Evolutionary conservation across 1,139 yeast species (phyloP).

Genomic region (Suhomyces yuchorum): DNA sequence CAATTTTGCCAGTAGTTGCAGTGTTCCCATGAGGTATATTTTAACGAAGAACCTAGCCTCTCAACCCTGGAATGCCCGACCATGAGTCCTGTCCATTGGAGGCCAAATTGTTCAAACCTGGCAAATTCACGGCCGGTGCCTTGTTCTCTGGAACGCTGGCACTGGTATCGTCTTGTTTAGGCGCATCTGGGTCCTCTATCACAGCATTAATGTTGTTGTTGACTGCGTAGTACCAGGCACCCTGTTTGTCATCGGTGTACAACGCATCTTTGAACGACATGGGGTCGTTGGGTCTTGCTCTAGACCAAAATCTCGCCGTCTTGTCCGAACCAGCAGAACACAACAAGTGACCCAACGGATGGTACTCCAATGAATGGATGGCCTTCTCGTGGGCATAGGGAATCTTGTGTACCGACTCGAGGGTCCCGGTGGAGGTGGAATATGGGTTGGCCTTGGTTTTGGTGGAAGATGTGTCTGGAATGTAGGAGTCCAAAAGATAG

Average conservation of each 20-base stretch:
- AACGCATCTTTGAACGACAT: conserved; percentile 81
- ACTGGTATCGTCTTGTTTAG: conserved; percentile 2
- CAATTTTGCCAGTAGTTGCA: too few relatives aligned
- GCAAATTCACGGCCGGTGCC: conserved; percentile 20
- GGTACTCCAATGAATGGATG: conserved; percentile 85
- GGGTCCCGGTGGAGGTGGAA: conserved; percentile 12
- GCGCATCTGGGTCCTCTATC: conserved; percentile 34
- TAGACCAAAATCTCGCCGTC: conserved; percentile 92
- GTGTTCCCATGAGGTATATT: too few relatives aligned
- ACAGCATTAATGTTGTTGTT: conserved; percentile 66
- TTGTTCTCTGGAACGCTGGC: conserved; percentile 2
- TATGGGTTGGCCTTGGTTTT: conserved; percentile 9
- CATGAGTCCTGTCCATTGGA: conserved; percentile 7
- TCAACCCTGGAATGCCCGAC: conserved; percentile 24
- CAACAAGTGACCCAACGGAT: conserved; percentile 89
- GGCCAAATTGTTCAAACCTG: conserved; percentile 28
- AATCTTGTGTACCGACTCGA: conserved; percentile 62
- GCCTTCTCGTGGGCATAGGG: conserved; percentile 96
- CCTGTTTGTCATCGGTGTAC: conserved; percentile 69
- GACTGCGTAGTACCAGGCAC: conserved; percentile 73
- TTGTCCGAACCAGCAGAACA: conserved; percentile 94
- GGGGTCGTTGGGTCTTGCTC: conserved; percentile 90
- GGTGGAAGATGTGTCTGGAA: conserved; percentile 28
- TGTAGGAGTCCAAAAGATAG: conserved; percentile 63
- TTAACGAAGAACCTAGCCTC: too few relatives aligned